These are phyloP conservation scores for Taiozyma sp. DNA, from an alignment of 1,139 yeast species.

Conservation along the genomic window DNA sequence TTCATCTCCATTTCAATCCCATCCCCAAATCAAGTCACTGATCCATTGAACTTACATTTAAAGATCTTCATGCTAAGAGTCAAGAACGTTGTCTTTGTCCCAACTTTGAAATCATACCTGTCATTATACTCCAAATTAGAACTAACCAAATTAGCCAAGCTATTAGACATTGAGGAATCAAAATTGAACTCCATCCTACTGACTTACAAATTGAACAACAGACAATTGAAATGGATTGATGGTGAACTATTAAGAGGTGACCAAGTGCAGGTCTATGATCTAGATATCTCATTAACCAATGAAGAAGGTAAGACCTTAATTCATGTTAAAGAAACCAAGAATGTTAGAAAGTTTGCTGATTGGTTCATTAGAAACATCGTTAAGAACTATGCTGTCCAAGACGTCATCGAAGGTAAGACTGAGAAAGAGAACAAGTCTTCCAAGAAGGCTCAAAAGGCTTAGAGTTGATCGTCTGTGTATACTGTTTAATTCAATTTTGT, in stretches of 20 bases:
- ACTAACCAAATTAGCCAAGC: conserved; percentile 35
- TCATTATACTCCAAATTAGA: conserved; percentile 42
- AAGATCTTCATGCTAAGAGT: conserved; percentile 38
- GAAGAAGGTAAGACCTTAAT: conserved; percentile 29
- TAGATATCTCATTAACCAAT: conserved; percentile 36
- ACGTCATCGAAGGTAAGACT: conserved; percentile 27
- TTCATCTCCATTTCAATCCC: conserved; percentile 38
- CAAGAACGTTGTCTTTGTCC: conserved; percentile 32
- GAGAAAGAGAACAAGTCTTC: neutral
- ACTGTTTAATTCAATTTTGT: neutral
- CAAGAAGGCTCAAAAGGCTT: conserved; percentile 3
- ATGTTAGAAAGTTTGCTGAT: conserved; percentile 40
- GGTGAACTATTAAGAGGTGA: conserved; percentile 38
- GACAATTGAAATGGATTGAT: conserved; percentile 37
- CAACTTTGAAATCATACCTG: conserved; percentile 38
- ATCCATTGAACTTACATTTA: conserved; percentile 37
- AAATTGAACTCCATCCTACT: conserved; percentile 30
- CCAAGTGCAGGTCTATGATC: conserved; percentile 34
- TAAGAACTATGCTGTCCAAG: conserved; percentile 39
- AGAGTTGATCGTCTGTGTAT: neutral
- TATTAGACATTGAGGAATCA: conserved; percentile 31
- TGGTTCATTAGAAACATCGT: conserved; percentile 43
- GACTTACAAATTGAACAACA: conserved; percentile 38
- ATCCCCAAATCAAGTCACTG: conserved; percentile 30
- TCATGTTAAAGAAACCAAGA: conserved; percentile 39